Base-by-base conservation (phyloP, 768 basidiomycete species). In the Lyophyllum decastes region DNA sequence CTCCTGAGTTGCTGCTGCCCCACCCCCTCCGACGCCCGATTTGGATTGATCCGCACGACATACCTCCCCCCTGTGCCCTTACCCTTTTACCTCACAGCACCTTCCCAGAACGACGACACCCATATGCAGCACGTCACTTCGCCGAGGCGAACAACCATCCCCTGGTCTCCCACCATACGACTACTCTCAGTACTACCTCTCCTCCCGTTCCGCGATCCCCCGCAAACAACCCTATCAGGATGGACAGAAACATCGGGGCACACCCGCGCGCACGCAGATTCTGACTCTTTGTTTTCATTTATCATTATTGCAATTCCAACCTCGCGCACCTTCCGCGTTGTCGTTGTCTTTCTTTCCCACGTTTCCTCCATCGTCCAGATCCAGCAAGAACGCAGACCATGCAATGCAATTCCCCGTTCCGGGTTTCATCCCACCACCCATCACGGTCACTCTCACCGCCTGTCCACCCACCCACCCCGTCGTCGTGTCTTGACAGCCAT, bases 1-100 rank as follows among this genome's bases (percentile, higher is more conserved):
- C 30, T 38, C 35, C 35, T 38, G 35, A 38, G 35, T 38, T 16
- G 2, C 16, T 4, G 5, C 35, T 17, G 30, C 6, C 30, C 47
- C 25, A 50, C n/a, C 49, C 49, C 19, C 49, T 19, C 35, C 30
- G 49, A 30, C 30, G 49, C 49, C 49, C 51, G 38, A 52, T 52
- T 2, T 52, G 51, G 51, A 17, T 27, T 52, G 51, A 52, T 52
- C 51, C 51, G 51, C 51, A 25, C 27, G 40, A 41, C 40, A 41
- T 41, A 41, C 35, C n/a, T n/a, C n/a, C 51, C 40, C 16, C 51
- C 30, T 51, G 34, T 51, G 19, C 35, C 12, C 17, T 17, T 25
- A 47, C 25, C 21, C 16, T 21, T 17, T 22, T 10, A 38, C 35
- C 17, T 41, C 17, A 41, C 16, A n/a, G 35, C 16, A 7, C 8